Percentiles rank a stretch among this genome's conserved stretches.
phyloP scores from a whole-genome alignment of 495 filamentous ascomycete species.

The Aspergillus avenaceus region DNA sequence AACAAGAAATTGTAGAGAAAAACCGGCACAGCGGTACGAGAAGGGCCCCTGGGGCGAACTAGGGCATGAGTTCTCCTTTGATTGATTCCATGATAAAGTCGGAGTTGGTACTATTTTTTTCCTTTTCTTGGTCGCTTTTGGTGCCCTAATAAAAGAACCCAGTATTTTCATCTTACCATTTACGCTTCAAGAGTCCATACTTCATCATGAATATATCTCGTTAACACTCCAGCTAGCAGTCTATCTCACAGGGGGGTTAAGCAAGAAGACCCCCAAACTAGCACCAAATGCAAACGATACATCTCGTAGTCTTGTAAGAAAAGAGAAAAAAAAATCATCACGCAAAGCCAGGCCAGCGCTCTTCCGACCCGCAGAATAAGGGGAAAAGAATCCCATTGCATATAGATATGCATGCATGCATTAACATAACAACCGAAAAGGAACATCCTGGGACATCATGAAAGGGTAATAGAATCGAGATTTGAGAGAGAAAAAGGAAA shows the following conservation, averaged over 20 bases:
- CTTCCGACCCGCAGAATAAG: slow-evolving; percentile 36
- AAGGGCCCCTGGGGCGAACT: slow-evolving; percentile 33
- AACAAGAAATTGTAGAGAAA: slow-evolving; percentile 23
- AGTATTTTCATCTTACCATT: slow-evolving; percentile 8
- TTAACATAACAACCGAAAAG: slow-evolving; percentile 19
- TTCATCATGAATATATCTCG: slow-evolving; percentile 1
- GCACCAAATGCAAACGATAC: slow-evolving; percentile 7
- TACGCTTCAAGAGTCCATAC: slow-evolving; percentile 3
- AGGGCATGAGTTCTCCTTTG: slow-evolving; percentile 39
- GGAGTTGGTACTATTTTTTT: slow-evolving; percentile 44
- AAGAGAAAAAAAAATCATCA: slow-evolving; percentile 19
- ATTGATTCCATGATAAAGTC: slow-evolving; percentile 45
- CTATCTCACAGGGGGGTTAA: slow-evolving; percentile 2
- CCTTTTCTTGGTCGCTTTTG: slow-evolving; percentile 29
- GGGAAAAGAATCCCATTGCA: slow-evolving; percentile 18
- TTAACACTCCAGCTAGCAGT: slow-evolving; percentile 9
- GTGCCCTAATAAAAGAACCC: slow-evolving; percentile 41
- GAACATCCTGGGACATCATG: slow-evolving; percentile 7
- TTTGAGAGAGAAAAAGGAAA: slow-evolving; percentile 15
- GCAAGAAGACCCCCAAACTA: background rate
- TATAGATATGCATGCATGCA: slow-evolving; percentile 10
- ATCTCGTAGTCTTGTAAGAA: slow-evolving; percentile 23
- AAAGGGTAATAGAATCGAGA: slow-evolving; percentile 10
- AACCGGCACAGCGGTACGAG: slow-evolving; percentile 22
- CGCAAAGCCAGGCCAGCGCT: slow-evolving; percentile 37